These are phyloP conservation scores for Cetraspora pellucida DNA, from an alignment of 192 early-diverging fungal species.

Conservation along the genomic window DNA sequence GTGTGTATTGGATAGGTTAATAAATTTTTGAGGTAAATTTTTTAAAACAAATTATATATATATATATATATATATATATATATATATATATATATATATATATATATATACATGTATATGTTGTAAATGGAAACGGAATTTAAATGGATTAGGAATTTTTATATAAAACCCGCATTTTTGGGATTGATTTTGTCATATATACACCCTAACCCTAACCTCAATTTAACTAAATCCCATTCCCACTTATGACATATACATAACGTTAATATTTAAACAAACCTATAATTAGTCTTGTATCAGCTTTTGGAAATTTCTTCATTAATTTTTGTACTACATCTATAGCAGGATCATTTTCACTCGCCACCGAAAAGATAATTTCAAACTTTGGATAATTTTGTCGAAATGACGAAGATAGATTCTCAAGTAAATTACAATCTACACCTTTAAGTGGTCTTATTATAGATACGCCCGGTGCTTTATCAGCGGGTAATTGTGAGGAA, in stretches of 20 bases:
- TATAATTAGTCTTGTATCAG: slow-evolving; percentile 75
- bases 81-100: no score
- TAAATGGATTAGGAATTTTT: no score
- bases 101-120: no score
- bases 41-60: not conserved
- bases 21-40: not conserved
- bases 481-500: slow-evolving; percentile 45
- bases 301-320: slow-evolving; percentile 70
- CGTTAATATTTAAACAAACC: slow-evolving; percentile 62
- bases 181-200: no score
- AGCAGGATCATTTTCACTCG: slow-evolving; percentile 79
- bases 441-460: slow-evolving; percentile 96
- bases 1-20: no score
- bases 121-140: no score
- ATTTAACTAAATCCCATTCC: no score
- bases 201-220: no score
- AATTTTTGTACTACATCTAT: slow-evolving; percentile 72
- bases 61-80: not conserved
- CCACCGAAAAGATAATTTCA: slow-evolving; percentile 91
- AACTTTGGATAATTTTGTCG: slow-evolving; percentile 83
- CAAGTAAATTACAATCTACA: slow-evolving; percentile 78
- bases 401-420: slow-evolving; percentile 86
- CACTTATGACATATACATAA: no score
- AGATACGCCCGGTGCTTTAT: slow-evolving; percentile 74
- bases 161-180: no score